Base-by-base conservation (phyloP, 2,329 filamentous ascomycete species). In the Trichoderma sp. region DNA sequence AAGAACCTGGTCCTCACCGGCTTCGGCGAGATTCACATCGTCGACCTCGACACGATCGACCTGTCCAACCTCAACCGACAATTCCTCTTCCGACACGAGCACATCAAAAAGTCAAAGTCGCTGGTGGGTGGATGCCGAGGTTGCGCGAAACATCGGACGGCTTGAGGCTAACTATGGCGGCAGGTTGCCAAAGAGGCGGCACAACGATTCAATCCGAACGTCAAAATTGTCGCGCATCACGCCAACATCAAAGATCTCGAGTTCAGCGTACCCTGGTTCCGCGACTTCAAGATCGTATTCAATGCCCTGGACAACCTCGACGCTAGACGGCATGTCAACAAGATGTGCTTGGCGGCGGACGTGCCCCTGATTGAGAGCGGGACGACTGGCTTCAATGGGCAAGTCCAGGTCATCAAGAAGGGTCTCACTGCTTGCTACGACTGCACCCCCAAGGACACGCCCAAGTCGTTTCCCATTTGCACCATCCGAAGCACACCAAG, bases 31-130 rank as follows among this genome's bases (percentile, higher is more conserved):
- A 88, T 98, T 58, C 91, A 97, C 77, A 89, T 98, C 52, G 92
- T 99, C 71, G 95, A 99, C 77, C 90, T 99, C 67, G 95, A 99
- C 77, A 99, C 95, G 1, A 98, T 99, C 79, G 95, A 99, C 75
- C 84, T 99, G 24, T 97, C 93, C 79, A 99, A 99, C 75, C 85
- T 99, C 58, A 99, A 99, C 73, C 91, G 95, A 63, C 95, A 99
- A 77, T 99, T 99, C 73, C 88, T 99, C 55, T 99, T 99, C 78
- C 87, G 93, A 67, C 90, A 94, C 72, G 93, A 98, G 76, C 95
- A 99, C 74, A 98, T 99, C 78, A 98, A 97, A 78, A 97, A 97
- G 77, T 88, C 94, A 1, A 99, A 99, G 76, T 93, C 95, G 59
- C 79, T 96, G 79, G 93, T 95, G 82, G 69, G 87, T 79, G 28